Evolutionary conservation across 371 early-diverging fungal genomes (phyloP), one percentile per base, ranked within the genome.

Genomic region (Dinochytrium kinnereticum): DNA sequence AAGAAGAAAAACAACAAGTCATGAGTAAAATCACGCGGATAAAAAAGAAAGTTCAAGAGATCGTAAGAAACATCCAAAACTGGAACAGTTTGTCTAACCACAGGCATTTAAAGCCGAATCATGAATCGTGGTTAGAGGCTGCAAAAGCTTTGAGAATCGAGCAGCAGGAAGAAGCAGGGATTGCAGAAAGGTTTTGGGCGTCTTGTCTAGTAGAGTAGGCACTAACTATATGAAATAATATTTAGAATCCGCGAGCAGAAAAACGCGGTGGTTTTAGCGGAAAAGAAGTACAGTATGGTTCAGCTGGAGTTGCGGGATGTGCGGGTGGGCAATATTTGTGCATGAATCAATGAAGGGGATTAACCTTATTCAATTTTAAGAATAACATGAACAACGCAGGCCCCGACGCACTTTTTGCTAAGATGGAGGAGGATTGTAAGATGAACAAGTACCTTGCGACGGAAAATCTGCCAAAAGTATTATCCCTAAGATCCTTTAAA

Each of bases 1-100:
- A 88, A 64, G 88, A 88, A 68, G 88, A 88, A 71, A 88, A 88
- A 77, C 87, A 87, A 75, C 86, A 85, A 61, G 84, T 88, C 39
- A 39, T 74, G 61, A 79, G 69, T 64, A 88, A 87, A 59, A 82
- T 88, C 31, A n/a, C 51, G 2, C 76, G 77, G 51, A 72, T 87
- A 37, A 67, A 78, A 61, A 84, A 83, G 68, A 82, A 83, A 59
- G 83, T 85, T 17, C 79, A 86, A 68, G 80, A 84, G 50, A 76
- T 87, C n/a, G 86, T 86, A 72, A 76, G 82, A 3, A 61, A 64
- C 30, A 28, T 67, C 0, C 2, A 50, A 19, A 10, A 39, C 28
- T 36, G 1, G 5, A 21, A 13, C 2, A n/a, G 21, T 1, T 40
- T 19, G 10, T 59, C 38, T 40, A 30, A 36, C 21, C 28, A 1